Base-by-base conservation (phyloP, 352 stramenopile species). In the Globisporangium ultimum region DNA sequence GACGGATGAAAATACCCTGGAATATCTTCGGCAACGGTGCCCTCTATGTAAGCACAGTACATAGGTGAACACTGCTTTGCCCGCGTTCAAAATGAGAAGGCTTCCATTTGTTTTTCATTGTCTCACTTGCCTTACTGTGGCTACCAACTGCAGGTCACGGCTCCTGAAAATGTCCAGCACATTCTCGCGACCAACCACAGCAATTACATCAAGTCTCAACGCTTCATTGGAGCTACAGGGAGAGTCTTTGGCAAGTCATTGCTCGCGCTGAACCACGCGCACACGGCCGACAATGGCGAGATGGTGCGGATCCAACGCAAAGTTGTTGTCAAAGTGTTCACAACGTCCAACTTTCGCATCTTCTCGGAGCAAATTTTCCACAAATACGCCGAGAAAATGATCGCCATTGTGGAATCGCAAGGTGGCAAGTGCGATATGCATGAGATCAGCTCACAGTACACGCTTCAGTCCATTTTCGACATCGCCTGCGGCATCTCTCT, bases 131-230 rank as follows among this genome's bases (percentile, higher is more conserved):
- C n/a, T 13, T 51, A 22, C n/a, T 49, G n/a, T 49, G 45, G 7
- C 12, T 49, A 28, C 11, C 45, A 18, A 32, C 45, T 43, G 18
- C 32, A 78, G 65, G 72, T 85, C 53, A 80, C 72, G 8, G 66
- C 78, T 24, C 76, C 80, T 9, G 65, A 67, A 12, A 77, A 89
- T 48, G 74, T 89, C 12, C 68, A 87, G 53, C 76, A 89, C 67
- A 69, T 89, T 14, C 60, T 89, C n/a, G 65, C 69, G 10, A 84
- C 75, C 9, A 84, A 87, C n/a, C 72, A 80, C 54, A 55, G 55
- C 63, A 89, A 89, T 55, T 89, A 87, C 63, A 64, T 89, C 50
- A 87, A 87, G 58, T 73, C 80, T 5, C 65, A 83, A 49, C 71
- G 77, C 6, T 84, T 89, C 49, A 66, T 87, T 18, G 75, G 86